Base-by-base conservation (phyloP, 176 grass and related monocot genomes). In the Triticum monococcum region DNA sequence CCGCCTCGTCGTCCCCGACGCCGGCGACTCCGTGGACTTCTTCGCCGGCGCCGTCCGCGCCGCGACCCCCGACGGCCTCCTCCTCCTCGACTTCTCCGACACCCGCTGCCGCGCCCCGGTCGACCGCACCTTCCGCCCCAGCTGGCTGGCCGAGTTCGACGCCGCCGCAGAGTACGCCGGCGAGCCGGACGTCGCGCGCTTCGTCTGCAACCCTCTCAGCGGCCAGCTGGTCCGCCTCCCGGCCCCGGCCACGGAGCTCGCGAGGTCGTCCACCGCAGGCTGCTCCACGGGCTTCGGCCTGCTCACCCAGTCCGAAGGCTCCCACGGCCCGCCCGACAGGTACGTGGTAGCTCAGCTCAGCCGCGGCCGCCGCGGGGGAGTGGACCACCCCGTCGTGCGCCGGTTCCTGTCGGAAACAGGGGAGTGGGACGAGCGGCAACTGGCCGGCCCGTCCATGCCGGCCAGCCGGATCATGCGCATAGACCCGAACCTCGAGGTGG, bases 61-160 rank as follows among this genome's bases (percentile, higher is more conserved):
- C 62, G 24, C 80, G 8, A 87, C 60, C 86, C 32, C 60, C 86
- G 79, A 87, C 79, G 86, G 79, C 70, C 79, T 68, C 60, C 70
- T 87, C 79, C 86, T 87, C 32, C 60, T 87, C 86, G 11, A 68
- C 14, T 87, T 76, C 61, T 3, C 11, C 69, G 79, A 77, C 24
- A 3, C 14, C 61, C 70, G 40, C 77, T 23, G 18, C 17, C n/a
- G 22, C 61, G 14, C 26, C 4, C 79, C 79, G 13, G 3, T 54
- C 60, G 17, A 17, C 71, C 17, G 22, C 45, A 67, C 20, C 40
- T 4, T 22, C 33, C 45, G 70, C 70, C 32, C 2, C 38, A 17
- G 20, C 13, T 9, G 20, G 60, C 2, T 13, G 0, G 0, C 8
- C 60, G 20, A 56, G 9, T 2, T 54, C 41, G 0, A 3, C 2